These are phyloP conservation scores for Vigna reflexopilosa DNA, from an alignment of 306 rosid genomes.

Conservation along the genomic window DNA sequence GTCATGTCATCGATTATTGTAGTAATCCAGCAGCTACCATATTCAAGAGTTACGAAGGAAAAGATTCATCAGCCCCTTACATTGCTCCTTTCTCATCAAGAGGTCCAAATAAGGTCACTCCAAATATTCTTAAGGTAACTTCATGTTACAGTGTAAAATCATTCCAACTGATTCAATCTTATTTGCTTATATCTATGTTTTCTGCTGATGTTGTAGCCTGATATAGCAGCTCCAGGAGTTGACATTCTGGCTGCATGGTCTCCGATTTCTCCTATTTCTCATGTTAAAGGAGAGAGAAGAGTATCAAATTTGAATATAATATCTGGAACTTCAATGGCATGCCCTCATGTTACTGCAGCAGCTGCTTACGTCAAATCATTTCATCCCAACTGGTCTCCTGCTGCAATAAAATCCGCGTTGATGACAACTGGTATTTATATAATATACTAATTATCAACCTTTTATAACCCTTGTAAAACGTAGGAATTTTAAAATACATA, in stretches of 20 bases:
- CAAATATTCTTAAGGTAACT: slow-evolving; percentile 1
- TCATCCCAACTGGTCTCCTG: slow-evolving; percentile 4
- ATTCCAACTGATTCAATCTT: not conserved
- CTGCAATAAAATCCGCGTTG: not conserved
- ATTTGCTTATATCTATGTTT: not conserved
- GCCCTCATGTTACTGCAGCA: slow-evolving; percentile 48
- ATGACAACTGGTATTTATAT: too few species aligned
- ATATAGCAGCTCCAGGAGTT: slow-evolving; percentile 52
- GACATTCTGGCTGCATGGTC: slow-evolving; percentile 57
- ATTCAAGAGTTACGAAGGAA: slow-evolving; percentile 29
- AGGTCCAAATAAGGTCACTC: not conserved
- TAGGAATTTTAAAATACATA: too few species aligned
- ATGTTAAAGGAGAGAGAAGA: slow-evolving; percentile 21
- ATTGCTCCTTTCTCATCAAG: slow-evolving; percentile 43
- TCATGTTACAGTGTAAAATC: not conserved
- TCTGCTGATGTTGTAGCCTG: slow-evolving; percentile 45
- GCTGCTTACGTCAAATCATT: slow-evolving; percentile 27
- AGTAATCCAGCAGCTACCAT: slow-evolving; percentile 52
- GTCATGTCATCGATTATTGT: too few species aligned
- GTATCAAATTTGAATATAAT: not conserved
- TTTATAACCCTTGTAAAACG: too few species aligned
- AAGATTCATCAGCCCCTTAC: slow-evolving; percentile 50
- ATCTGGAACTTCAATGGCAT: slow-evolving; percentile 59
- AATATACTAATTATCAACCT: too few species aligned
- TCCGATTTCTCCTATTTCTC: slow-evolving; percentile 8